A percentile compares a stretch with the other conserved stretches of the same genome.
Conservation (phyloP, 2,329 filamentous ascomycete species). For the Fusarium bulbicola region DNA sequence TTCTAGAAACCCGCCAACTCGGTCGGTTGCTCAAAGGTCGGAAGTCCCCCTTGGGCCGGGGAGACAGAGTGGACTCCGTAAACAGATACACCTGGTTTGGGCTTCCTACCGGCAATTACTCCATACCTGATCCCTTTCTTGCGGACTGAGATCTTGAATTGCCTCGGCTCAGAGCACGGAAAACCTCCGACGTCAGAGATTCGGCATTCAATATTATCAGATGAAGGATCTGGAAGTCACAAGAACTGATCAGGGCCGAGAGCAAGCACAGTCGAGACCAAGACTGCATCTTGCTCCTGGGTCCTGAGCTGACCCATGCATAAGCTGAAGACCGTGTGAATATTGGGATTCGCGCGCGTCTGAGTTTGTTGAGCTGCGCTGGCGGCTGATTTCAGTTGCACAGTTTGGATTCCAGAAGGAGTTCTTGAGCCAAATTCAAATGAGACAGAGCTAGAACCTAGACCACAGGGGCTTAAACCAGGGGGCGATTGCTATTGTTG, state of each 20-base stretch:
- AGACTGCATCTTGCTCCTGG: not conserved
- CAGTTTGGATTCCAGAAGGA: slow-evolving; percentile 13
- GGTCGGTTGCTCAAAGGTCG: slow-evolving; percentile 33
- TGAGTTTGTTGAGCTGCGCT: slow-evolving; percentile 30
- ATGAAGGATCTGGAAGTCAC: slow-evolving; percentile 24
- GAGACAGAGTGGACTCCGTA: slow-evolving; percentile 24
- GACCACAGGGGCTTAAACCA: not conserved
- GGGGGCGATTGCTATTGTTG: slow-evolving; percentile 35
- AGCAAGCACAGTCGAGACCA: not conserved
- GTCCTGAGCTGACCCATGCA: slow-evolving; percentile 16
- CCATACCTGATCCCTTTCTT: slow-evolving; percentile 16
- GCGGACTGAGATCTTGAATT: slow-evolving; percentile 19
- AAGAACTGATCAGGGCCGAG: slow-evolving; percentile 11
- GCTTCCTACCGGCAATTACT: slow-evolving; percentile 6
- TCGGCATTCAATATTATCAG: slow-evolving; percentile 3
- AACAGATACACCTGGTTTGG: slow-evolving; percentile 12
- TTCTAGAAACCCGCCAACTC: slow-evolving; percentile 37
- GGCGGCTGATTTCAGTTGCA: slow-evolving; percentile 4
- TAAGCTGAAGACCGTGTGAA: slow-evolving; percentile 18
- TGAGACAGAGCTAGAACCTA: not conserved
- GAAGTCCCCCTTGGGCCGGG: slow-evolving; percentile 38
- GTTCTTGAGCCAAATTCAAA: slow-evolving; percentile 5
- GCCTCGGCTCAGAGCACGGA: slow-evolving; percentile 35
- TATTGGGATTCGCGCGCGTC: slow-evolving; percentile 19
- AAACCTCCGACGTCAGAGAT: slow-evolving; percentile 16